A percentile compares a stretch with the other conserved stretches of the same genome.
These are phyloP conservation scores for Yamadazyma takamatsuzukensis DNA, from an alignment of 805 yeast species.

Conservation along the genomic window DNA sequence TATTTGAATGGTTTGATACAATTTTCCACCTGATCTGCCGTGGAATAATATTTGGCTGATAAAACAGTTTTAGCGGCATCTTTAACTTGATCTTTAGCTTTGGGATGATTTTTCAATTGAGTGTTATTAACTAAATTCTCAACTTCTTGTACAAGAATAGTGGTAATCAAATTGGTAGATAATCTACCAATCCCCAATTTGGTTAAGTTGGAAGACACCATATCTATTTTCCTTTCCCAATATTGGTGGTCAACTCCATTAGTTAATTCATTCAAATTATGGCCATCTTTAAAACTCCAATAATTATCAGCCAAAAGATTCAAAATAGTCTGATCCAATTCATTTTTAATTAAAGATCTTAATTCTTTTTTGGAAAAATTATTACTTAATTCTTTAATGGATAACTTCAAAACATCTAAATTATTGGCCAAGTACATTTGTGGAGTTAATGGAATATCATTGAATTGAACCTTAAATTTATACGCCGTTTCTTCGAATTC, in stretches of 20 bases:
- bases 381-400: slow-evolving; percentile 82
- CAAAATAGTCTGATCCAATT: slow-evolving; percentile 83
- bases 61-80: slow-evolving; percentile 84
- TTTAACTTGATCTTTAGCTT: slow-evolving; percentile 73
- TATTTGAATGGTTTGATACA: slow-evolving; percentile 97
- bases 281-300: slow-evolving; percentile 66
- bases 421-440: slow-evolving; percentile 92
- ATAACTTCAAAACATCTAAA: slow-evolving; percentile 78
- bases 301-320: slow-evolving; percentile 86
- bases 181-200: slow-evolving; percentile 92
- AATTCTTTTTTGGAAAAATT: slow-evolving; percentile 81
- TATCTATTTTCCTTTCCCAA: slow-evolving; percentile 86
- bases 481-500: slow-evolving; percentile 93
- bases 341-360: slow-evolving; percentile 71
- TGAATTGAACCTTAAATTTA: slow-evolving; percentile 92
- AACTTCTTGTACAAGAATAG: slow-evolving; percentile 74
- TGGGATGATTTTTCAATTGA: slow-evolving; percentile 78
- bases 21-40: slow-evolving; percentile 98
- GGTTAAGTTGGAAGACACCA: slow-evolving; percentile 78
- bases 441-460: slow-evolving; percentile 90
- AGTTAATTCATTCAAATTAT: slow-evolving; percentile 53
- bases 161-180: slow-evolving; percentile 78
- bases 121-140: slow-evolving; percentile 70
- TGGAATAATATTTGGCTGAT: slow-evolving; percentile 74
- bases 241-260: slow-evolving; percentile 53